Base-by-base conservation (phyloP, 129 eudicot genomes). In the Flaveria robusta region DNA sequence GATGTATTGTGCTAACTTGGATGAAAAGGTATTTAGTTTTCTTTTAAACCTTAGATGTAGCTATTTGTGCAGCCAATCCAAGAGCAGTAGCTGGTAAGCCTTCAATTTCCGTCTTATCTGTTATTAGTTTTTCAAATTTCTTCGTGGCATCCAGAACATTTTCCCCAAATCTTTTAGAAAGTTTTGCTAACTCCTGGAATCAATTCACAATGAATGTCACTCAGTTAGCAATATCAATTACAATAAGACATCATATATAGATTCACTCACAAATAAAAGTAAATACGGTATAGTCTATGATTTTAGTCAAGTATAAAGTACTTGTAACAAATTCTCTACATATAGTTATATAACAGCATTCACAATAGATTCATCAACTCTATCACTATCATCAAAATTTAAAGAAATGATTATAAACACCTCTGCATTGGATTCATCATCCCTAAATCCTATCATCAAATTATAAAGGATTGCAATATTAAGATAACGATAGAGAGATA, bases 101-200 rank as follows among this genome's bases (percentile, higher is more conserved):
- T 72, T 88, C 97, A 67, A 93, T 82, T 10, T 93, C 96, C 62
- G 87, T 83, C 84, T 87, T 88, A 66, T 93, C 92, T 19, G 90
- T 90, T 22, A 93, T 83, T 80, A 93, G 52, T 72, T 90, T 93
- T 81, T 88, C 93, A 75, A 88, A 93, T 58, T 90, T 93, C 89
- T 93, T 93, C 7, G 97, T 90, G 26, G 98, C 92, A 84, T 93
- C 98, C 71, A 93, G 50, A 69, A 93, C 92, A 77, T 93, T 91
- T 83, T 93, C 98, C 43, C 50, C 92, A 75, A 90, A 93, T 77
- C 85, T 90, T 71, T 74, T 87, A 66, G 97, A 86, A 37, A 93
- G 96, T 75, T 87, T 90, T 20, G 93, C 89, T 81, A 93, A 77
- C 74, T 93, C 98, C 97, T 93, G 85, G 66, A 29, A 73, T 59